Evolutionary conservation across 208 protist genomes (phyloP).

Genomic region (Acanthamoeba sp.): DNA sequence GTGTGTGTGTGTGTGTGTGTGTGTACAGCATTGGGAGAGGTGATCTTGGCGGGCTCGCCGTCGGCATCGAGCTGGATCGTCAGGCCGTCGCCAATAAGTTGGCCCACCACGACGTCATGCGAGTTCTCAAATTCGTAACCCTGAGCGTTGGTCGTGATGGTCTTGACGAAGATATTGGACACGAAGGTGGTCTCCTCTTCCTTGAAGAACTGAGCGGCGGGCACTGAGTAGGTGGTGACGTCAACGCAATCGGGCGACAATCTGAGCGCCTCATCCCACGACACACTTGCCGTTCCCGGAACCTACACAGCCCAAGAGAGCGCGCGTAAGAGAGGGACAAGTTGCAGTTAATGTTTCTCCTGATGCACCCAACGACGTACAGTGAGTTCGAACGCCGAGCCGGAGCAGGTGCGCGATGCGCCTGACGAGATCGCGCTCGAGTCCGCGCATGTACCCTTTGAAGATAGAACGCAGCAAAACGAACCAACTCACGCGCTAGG

Average conservation of each 20-base stretch:
- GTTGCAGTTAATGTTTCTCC: not conserved
- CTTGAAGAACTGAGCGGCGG: conserved; percentile 20
- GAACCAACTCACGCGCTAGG: no score
- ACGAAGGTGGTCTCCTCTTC: conserved; percentile 46
- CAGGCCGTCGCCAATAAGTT: conserved; percentile 20
- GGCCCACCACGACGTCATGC: conserved; percentile 2
- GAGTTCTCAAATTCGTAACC: conserved; percentile 39
- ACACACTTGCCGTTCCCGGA: not conserved
- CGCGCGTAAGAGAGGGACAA: no score
- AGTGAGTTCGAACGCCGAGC: not conserved
- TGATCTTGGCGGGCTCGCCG: not conserved
- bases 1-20: not conserved
- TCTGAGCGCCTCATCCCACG: not conserved
- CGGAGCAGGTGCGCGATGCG: not conserved
- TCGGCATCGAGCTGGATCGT: not conserved
- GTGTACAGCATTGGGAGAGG: not conserved
- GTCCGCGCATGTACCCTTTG: not conserved
- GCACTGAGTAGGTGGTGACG: not conserved
- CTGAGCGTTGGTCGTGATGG: not conserved
- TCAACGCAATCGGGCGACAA: not conserved
- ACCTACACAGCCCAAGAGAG: not conserved
- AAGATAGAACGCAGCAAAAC: no score
- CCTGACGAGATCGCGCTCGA: not conserved
- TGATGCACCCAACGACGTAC: not conserved
- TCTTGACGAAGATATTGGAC: conserved; percentile 54